phyloP scores from a whole-genome alignment of 176 grass and related monocot species.

The Hyparrhenia diplandra region DNA sequence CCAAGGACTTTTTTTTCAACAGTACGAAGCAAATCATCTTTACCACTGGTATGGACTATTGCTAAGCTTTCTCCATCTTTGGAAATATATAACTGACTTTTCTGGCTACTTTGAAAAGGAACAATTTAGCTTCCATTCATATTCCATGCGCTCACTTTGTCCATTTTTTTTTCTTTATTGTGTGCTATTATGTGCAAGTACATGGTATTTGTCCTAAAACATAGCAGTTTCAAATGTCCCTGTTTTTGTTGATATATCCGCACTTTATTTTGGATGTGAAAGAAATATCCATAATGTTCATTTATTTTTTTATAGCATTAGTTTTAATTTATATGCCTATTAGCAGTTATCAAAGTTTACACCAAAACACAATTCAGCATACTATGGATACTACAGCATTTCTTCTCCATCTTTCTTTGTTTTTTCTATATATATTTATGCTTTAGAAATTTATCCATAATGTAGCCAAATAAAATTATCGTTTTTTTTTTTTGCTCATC shows the following conservation, averaged over 20 bases:
- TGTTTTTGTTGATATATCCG: conserved; percentile 1
- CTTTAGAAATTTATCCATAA: neutral
- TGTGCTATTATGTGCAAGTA: conserved; percentile 12
- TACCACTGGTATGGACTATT: conserved; percentile 54
- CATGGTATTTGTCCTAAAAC: neutral
- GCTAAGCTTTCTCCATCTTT: conserved; percentile 17
- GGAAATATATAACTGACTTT: neutral
- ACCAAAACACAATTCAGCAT: neutral
- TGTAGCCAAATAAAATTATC: neutral
- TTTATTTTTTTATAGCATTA: neutral
- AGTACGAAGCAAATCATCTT: conserved; percentile 79
- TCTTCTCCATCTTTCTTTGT: neutral
- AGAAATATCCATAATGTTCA: neutral
- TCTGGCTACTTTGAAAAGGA: neutral
- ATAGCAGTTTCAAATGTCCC: neutral
- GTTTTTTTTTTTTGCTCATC: neutral
- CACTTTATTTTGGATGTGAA: neutral
- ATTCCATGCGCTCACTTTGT: neutral
- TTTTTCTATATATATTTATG: neutral
- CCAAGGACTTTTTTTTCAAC: conserved; percentile 76
- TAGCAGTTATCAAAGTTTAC: neutral
- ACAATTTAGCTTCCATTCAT: neutral
- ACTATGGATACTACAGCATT: neutral
- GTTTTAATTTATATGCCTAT: neutral
- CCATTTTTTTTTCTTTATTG: conserved; percentile 5